Conservation (phyloP, 352 stramenopile species). For the Pelagophyceae sp. region DNA sequence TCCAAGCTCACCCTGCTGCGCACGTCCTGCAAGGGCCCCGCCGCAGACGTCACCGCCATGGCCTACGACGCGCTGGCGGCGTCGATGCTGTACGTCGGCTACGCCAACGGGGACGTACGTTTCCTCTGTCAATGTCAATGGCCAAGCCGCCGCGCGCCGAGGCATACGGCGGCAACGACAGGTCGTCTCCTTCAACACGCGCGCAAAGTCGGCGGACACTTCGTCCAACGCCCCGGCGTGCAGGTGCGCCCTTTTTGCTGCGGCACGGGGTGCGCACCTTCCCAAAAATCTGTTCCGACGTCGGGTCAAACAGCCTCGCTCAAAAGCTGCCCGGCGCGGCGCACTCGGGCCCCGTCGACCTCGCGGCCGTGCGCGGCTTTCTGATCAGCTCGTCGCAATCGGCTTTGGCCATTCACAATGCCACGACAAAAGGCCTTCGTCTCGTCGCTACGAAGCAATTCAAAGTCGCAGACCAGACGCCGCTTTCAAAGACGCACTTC, state of each 20-base stretch:
- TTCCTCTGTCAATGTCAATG: too few species aligned
- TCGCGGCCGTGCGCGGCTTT: background rate
- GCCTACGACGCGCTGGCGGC: conserved; percentile 22
- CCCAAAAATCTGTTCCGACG: too few species aligned
- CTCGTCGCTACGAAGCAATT: too few species aligned
- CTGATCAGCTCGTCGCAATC: background rate
- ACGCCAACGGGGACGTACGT: conserved; percentile 18
- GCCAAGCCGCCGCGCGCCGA: too few species aligned
- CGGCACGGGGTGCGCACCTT: too few species aligned
- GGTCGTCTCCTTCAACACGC: conserved; percentile 26
- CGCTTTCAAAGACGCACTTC: background rate
- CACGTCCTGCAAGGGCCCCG: background rate
- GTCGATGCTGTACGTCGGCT: conserved; percentile 18
- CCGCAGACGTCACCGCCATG: background rate
- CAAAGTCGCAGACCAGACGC: too few species aligned
- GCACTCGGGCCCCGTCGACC: background rate
- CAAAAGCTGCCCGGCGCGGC: conserved; percentile 9
- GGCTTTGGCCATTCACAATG: background rate
- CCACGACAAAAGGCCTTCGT: too few species aligned
- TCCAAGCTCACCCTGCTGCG: background rate
- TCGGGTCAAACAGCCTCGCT: too few species aligned
- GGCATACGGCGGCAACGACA: too few species aligned
- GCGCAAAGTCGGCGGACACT: background rate
- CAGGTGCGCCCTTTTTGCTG: too few species aligned
- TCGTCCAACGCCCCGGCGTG: background rate